These are phyloP conservation scores for Lecanicillium sp. DNA, from an alignment of 2,329 filamentous ascomycete species.

Conservation along the genomic window DNA sequence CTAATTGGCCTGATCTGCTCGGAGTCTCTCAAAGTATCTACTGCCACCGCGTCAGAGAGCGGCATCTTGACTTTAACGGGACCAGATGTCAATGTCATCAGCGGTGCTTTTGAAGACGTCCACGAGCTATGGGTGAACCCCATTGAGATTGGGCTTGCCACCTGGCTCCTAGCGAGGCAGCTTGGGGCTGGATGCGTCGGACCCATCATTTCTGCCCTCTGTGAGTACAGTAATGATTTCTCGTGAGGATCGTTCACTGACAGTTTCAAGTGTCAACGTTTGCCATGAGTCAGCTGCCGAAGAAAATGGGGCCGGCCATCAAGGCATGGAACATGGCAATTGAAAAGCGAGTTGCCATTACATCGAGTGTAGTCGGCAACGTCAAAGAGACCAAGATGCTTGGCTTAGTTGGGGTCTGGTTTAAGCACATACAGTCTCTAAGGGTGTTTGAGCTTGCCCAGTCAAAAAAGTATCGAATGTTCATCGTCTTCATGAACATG, in stretches of 20 bases:
- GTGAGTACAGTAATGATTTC: conserved; percentile 1
- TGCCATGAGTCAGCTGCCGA: conserved; percentile 9
- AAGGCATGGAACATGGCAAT: conserved; percentile 20
- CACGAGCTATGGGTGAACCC: conserved; percentile 11
- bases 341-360: conserved; percentile 18
- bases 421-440: conserved; percentile 12
- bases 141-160: conserved; percentile 8
- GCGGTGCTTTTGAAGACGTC: conserved; percentile 5
- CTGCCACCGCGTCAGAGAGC: not conserved
- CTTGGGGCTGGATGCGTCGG: conserved; percentile 10
- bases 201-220: conserved; percentile 8
- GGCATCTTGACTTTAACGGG: conserved; percentile 8
- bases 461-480: conserved; percentile 14
- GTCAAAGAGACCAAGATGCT: conserved; percentile 25
- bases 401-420: conserved; percentile 14
- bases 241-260: too few relatives aligned
- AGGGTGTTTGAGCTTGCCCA: conserved; percentile 12
- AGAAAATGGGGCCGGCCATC: conserved; percentile 12
- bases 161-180: conserved; percentile 9
- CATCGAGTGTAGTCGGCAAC: conserved; percentile 17
- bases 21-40: conserved; percentile 2
- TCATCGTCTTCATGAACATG: conserved; percentile 11
- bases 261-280: not conserved
- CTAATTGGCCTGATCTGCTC: conserved; percentile 17
- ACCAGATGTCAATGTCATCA: conserved; percentile 8